phyloP scores from a whole-genome alignment of 305 asterid species.

The Fraxinus sp. region DNA sequence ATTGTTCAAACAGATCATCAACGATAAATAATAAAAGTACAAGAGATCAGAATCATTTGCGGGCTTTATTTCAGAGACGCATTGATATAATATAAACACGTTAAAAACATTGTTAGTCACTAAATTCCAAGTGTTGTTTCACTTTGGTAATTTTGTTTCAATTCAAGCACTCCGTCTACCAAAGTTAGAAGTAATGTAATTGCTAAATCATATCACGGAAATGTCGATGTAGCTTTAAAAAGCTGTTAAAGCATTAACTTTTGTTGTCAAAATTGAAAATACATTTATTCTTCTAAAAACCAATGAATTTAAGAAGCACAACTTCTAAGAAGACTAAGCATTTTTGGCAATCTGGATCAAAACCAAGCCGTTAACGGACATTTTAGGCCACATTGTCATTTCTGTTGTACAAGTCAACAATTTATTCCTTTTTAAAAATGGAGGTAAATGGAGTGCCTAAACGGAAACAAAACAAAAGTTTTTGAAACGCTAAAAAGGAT shows the following conservation, averaged over 20 bases:
- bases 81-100: neutral
- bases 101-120: neutral
- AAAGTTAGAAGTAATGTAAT: neutral
- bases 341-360: neutral
- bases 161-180: neutral
- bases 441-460: neutral
- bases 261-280: neutral
- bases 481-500: neutral
- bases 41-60: neutral
- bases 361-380: neutral
- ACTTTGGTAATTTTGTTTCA: neutral
- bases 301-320: neutral
- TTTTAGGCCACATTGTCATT: neutral
- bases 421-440: neutral
- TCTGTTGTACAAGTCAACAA: neutral
- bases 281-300: neutral
- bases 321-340: neutral
- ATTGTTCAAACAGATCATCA: conserved; percentile 11
- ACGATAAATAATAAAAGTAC: neutral
- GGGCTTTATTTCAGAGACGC: neutral
- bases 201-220: neutral
- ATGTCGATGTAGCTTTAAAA: neutral
- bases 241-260: neutral
- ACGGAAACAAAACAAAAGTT: neutral
- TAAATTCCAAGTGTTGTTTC: neutral